Evolutionary conservation across 176 grass and related monocot species (phyloP).

Genomic region (Oryza glumipatula): DNA sequence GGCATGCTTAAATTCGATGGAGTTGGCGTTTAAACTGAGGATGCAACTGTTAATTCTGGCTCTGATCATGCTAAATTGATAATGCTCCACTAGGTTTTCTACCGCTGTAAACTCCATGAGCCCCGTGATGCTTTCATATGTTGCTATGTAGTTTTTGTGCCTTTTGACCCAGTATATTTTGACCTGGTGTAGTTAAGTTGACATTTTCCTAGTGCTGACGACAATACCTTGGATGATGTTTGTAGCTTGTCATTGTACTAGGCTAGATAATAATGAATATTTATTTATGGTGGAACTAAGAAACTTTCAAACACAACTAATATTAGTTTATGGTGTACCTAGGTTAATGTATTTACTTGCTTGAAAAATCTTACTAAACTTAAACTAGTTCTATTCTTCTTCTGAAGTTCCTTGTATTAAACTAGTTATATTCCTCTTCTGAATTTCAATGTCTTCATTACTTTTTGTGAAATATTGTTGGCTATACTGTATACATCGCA

Average conservation of each 20-base stretch:
- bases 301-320: neutral
- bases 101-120: neutral
- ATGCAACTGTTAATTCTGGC: neutral
- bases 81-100: neutral
- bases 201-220: slow-evolving; percentile 31
- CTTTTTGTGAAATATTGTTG: slow-evolving; percentile 1
- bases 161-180: slow-evolving; percentile 18
- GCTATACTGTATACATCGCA: neutral
- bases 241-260: slow-evolving; percentile 19
- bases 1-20: neutral
- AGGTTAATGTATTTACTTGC: neutral
- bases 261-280: neutral
- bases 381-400: neutral
- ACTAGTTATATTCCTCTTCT: neutral
- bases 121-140: slow-evolving; percentile 29
- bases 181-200: slow-evolving; percentile 1
- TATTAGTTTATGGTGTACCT: slow-evolving; percentile 15
- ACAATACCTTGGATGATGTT: slow-evolving; percentile 22
- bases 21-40: slow-evolving; percentile 15
- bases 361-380: neutral
- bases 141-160: slow-evolving; percentile 1
- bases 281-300: slow-evolving; percentile 1
- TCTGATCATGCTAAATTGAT: neutral
- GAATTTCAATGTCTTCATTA: neutral
- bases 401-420: neutral